Evolutionary conservation across 352 stramenopile species (phyloP), one percentile per base, ranked within the genome.

Genomic region (Poterioochromonas sp.): DNA sequence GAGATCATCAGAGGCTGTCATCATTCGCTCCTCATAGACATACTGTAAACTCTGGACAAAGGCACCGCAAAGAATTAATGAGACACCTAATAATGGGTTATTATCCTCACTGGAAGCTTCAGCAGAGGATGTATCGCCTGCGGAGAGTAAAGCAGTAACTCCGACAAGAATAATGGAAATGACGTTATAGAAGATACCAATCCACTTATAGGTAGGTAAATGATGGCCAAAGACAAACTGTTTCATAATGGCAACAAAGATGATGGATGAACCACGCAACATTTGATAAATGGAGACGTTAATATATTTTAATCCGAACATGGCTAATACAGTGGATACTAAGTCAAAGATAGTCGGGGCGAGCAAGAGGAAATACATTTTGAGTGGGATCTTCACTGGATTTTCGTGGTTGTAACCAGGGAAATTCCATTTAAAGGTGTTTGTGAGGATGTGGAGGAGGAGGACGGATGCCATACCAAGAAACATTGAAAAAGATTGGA

Each of bases 401-500:
- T 65, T 39, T 11, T 65, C 3, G 40, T 76, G 41, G 1, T 71
- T n/a, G 53, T 82, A 79, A 34, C 86, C 86, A 64, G 86, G 86
- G 80, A 90, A 90, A 0, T 84, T 81, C 62, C 89, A 85, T 15
- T 83, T 80, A 40, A 88, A 88, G 18, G 44, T 54, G 0, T 86
- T 35, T 18, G 89, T 85, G 34, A 84, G 79, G 84, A 86, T 93
- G 80, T 98, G 93, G 81, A 97, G 95, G 22, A 91, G 85, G 22
- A 98, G 82, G 29, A 90, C 92, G 79, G 95, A 95, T 35, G 92
- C 80, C 93, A 98, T 97, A 49, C 92, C 92, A 8, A 97, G 83
- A 84, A 97, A 98, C 92, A 97, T 98, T 79, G 94, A 90, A 86
- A 93, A 96, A 22, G 93, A 97, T 85, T 96, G 91, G 85, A 97